phyloP scores from a whole-genome alignment of 2,329 filamentous ascomycete genomes.

The Colletotrichum nymphaeae region DNA sequence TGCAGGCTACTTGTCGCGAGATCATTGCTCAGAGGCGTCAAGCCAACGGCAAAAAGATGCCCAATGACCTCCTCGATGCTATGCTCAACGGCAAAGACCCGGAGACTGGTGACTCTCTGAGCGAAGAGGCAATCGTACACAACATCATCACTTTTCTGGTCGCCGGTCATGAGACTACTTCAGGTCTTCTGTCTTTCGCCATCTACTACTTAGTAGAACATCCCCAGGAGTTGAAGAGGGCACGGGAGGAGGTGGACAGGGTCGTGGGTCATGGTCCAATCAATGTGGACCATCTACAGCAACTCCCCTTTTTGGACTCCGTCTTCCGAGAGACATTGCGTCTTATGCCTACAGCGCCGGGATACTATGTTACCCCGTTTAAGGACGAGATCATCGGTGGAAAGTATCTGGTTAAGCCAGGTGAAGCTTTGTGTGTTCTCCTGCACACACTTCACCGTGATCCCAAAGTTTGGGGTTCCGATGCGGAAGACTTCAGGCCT shows the following conservation, averaged over 20 bases:
- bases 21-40: slow-evolving; percentile 70
- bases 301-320: slow-evolving; percentile 72
- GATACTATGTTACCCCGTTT: slow-evolving; percentile 41
- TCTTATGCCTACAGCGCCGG: slow-evolving; percentile 41
- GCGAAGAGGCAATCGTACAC: slow-evolving; percentile 68
- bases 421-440: slow-evolving; percentile 55
- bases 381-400: slow-evolving; percentile 60
- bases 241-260: slow-evolving; percentile 74
- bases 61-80: slow-evolving; percentile 71
- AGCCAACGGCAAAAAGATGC: slow-evolving; percentile 54
- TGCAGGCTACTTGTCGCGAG: slow-evolving; percentile 59
- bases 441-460: slow-evolving; percentile 64
- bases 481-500: slow-evolving; percentile 67
- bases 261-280: slow-evolving; percentile 70
- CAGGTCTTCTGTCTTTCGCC: slow-evolving; percentile 72
- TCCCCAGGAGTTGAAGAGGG: slow-evolving; percentile 67
- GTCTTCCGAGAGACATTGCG: slow-evolving; percentile 66
- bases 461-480: slow-evolving; percentile 64
- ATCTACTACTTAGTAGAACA: slow-evolving; percentile 75
- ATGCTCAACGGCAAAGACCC: slow-evolving; percentile 73
- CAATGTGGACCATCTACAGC: slow-evolving; percentile 66
- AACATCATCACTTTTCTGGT: slow-evolving; percentile 79
- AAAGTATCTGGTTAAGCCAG: slow-evolving; percentile 61
- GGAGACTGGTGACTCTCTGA: slow-evolving; percentile 70
- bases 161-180: slow-evolving; percentile 77